A percentile compares a stretch with the other conserved stretches of the same genome.
phyloP scores from a whole-genome alignment of 352 stramenopile species.

The Thalassiosira pacifica region DNA sequence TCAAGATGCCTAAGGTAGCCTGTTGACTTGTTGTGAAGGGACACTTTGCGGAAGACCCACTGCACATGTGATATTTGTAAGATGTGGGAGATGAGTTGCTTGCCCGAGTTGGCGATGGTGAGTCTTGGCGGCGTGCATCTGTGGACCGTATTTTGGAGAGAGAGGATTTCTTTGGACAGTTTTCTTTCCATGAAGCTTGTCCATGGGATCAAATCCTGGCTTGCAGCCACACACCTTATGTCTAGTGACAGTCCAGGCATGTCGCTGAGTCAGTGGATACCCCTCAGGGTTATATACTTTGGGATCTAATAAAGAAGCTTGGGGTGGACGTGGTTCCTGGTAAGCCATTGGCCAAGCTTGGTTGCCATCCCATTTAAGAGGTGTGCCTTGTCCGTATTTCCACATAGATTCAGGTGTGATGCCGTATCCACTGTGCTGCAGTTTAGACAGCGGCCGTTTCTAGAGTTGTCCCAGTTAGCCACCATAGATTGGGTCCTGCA shows the following conservation, averaged over 20 bases:
- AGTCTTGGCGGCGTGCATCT: not conserved
- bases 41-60: too few relatives aligned
- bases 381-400: not conserved
- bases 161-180: constrained; percentile 3
- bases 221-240: not conserved
- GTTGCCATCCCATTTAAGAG: not conserved
- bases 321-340: not conserved
- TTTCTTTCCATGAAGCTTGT: not conserved
- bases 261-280: not conserved
- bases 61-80: not conserved
- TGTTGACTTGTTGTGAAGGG: too few relatives aligned
- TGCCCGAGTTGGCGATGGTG: not conserved
- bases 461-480: not conserved
- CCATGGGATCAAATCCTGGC: not conserved
- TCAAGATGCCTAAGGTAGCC: constrained; percentile 12
- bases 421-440: not conserved
- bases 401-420: not conserved
- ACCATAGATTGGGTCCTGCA: not conserved
- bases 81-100: not conserved
- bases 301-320: not conserved
- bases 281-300: not conserved
- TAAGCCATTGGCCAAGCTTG: not conserved
- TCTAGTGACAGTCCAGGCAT: not conserved
- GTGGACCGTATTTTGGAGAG: constrained; percentile 29
- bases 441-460: not conserved